phyloP scores from a whole-genome alignment of 2,329 filamentous ascomycete genomes.

The Colletotrichum brevisporum region DNA sequence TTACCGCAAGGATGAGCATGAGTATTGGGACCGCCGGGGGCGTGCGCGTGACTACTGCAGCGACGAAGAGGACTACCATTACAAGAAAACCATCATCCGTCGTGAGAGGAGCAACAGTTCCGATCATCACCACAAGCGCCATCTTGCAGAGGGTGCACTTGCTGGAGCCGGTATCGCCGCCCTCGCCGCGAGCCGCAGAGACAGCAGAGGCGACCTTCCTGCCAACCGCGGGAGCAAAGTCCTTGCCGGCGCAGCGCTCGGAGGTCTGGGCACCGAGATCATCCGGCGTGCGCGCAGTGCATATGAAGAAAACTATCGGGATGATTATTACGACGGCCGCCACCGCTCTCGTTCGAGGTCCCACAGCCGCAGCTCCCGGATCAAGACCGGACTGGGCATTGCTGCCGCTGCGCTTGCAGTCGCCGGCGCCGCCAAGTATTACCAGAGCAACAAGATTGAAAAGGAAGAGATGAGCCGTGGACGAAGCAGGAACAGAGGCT shows the following conservation, averaged over 20 bases:
- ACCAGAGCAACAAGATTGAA: constrained; percentile 71
- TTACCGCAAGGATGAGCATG: constrained; percentile 44
- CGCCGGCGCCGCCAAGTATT: constrained; percentile 76
- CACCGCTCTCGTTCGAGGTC: constrained; percentile 55
- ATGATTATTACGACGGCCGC: constrained; percentile 54
- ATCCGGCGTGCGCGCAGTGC: constrained; percentile 72
- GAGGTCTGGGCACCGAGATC: constrained; percentile 74
- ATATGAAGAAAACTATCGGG: constrained; percentile 57
- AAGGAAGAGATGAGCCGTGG: constrained; percentile 72
- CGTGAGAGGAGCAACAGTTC: constrained; percentile 66
- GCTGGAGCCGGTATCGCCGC: constrained; percentile 74
- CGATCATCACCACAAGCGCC: constrained; percentile 66
- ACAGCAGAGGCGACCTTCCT: constrained; percentile 63
- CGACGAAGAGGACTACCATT: constrained; percentile 59
- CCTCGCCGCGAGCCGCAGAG: constrained; percentile 69
- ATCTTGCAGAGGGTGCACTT: constrained; percentile 75
- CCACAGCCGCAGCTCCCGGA: constrained; percentile 53
- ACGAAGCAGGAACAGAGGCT: constrained; percentile 64
- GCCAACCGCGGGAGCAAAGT: constrained; percentile 71
- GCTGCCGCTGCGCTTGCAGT: constrained; percentile 75
- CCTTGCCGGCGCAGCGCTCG: constrained; percentile 72
- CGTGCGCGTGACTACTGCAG: constrained; percentile 54
- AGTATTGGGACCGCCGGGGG: constrained; percentile 50
- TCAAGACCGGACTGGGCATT: constrained; percentile 74
- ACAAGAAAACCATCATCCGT: constrained; percentile 62